These are phyloP conservation scores for Rhododendron williamsianum DNA, from an alignment of 148 eudicot genomes.

Conservation along the genomic window DNA sequence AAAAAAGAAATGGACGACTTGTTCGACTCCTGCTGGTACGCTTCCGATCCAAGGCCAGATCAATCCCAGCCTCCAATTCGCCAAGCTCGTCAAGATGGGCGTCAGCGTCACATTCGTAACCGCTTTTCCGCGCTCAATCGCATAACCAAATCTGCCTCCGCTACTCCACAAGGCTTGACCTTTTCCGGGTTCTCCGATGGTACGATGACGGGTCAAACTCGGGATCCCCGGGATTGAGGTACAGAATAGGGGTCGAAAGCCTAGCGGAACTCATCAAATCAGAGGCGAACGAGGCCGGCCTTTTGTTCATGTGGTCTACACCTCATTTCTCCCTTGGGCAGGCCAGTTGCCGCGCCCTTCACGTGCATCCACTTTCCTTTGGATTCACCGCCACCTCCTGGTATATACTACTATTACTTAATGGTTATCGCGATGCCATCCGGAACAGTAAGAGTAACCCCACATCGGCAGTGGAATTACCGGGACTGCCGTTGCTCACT, in stretches of 20 bases:
- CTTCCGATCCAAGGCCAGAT: constrained; percentile 36
- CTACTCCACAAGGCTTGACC: not conserved
- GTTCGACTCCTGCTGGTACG: constrained; percentile 31
- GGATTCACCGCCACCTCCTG: too few relatives aligned
- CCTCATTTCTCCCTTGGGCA: constrained; percentile 35
- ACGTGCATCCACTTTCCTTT: not conserved
- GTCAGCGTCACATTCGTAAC: constrained; percentile 30
- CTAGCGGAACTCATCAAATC: not conserved
- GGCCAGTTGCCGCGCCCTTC: constrained; percentile 3
- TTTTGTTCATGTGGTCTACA: constrained; percentile 33
- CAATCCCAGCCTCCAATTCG: too few relatives aligned
- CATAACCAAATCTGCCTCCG: not conserved
- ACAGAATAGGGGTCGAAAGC: constrained; percentile 10
- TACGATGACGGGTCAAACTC: not conserved
- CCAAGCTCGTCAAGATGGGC: too few relatives aligned
- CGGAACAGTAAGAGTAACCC: too few relatives aligned
- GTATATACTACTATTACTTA: too few relatives aligned
- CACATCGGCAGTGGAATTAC: too few relatives aligned
- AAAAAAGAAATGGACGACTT: not conserved
- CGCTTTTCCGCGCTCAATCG: constrained; percentile 12
- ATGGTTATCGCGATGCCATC: too few relatives aligned
- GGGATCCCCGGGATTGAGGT: constrained; percentile 7
- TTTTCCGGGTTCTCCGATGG: constrained; percentile 14
- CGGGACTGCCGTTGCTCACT: constrained; percentile 18
- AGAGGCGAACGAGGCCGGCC: constrained; percentile 21